Evolutionary conservation across 768 basidiomycete genomes (phyloP).

Genomic region (Suillus plorans): DNA sequence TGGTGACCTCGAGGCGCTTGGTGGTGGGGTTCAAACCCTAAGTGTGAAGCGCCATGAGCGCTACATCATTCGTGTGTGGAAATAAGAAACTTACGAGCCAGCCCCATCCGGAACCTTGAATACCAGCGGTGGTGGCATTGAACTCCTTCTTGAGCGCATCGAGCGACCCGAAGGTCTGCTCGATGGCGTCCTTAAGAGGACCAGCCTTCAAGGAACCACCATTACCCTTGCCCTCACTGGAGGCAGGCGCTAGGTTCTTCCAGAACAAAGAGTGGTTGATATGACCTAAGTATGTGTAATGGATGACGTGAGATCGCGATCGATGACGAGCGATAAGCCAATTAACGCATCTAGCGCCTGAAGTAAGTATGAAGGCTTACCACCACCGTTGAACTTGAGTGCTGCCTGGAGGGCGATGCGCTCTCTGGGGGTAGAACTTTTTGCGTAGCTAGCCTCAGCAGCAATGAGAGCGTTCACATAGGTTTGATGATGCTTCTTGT

Average conservation of each 20-base stretch:
- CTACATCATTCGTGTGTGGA: not conserved
- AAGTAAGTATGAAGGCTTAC: slow-evolving; percentile 40
- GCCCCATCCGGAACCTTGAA: slow-evolving; percentile 96
- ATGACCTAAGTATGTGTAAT: slow-evolving; percentile 52
- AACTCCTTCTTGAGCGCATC: slow-evolving; percentile 78
- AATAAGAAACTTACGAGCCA: slow-evolving; percentile 72
- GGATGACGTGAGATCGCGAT: slow-evolving; percentile 9
- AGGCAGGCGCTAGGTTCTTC: slow-evolving; percentile 82
- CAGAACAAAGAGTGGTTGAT: slow-evolving; percentile 97
- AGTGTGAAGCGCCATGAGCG: slow-evolving; percentile 2
- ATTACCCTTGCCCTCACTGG: slow-evolving; percentile 48
- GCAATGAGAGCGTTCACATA: slow-evolving; percentile 92
- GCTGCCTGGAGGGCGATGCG: slow-evolving; percentile 88
- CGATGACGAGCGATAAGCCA: slow-evolving; percentile 16
- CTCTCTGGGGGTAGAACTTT: slow-evolving; percentile 67
- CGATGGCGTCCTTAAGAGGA: slow-evolving; percentile 66
- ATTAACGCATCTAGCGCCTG: not conserved
- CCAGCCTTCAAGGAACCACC: slow-evolving; percentile 64
- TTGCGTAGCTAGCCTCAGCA: slow-evolving; percentile 76
- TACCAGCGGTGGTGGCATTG: slow-evolving; percentile 79
- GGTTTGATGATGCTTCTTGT: slow-evolving; percentile 93
- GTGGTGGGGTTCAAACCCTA: slow-evolving; percentile 70
- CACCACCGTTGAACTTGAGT: slow-evolving; percentile 96
- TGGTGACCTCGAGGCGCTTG: slow-evolving; percentile 79
- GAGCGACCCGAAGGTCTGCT: slow-evolving; percentile 61